phyloP scores from a whole-genome alignment of 2,329 filamentous ascomycete species.

The Epichloe sibirici region DNA sequence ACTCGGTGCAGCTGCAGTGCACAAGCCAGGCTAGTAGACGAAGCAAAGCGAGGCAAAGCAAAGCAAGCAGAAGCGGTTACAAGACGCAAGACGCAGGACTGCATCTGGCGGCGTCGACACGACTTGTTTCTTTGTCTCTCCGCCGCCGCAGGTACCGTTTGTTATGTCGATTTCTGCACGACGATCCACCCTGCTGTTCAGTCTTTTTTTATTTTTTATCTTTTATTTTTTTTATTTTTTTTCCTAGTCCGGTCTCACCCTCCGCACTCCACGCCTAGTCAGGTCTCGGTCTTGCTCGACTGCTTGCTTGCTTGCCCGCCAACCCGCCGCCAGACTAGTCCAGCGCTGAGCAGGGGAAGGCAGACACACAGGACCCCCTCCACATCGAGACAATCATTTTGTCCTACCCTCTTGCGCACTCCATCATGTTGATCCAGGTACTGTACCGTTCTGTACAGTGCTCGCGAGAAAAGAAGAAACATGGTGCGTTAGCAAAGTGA shows the following conservation, averaged over 20 bases:
- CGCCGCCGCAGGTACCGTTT: conserved; percentile 18
- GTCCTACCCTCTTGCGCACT: conserved; percentile 15
- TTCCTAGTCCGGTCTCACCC: conserved; percentile 8
- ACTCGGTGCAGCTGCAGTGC: conserved; percentile 4
- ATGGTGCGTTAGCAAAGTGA: conserved; percentile 15
- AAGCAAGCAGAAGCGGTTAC: no score
- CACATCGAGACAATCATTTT: conserved; percentile 22
- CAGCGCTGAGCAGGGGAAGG: conserved; percentile 10
- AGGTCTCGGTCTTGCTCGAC: conserved; percentile 6
- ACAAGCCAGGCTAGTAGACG: conserved; percentile 5
- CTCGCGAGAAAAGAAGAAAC: conserved; percentile 16
- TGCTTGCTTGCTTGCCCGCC: not conserved
- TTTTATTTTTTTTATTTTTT: not conserved
- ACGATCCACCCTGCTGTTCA: conserved; percentile 13
- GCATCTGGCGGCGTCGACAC: conserved; percentile 5
- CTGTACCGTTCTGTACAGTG: conserved; percentile 1
- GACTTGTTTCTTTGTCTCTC: conserved; percentile 11
- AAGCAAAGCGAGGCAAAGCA: not conserved
- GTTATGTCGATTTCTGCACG: conserved; percentile 17
- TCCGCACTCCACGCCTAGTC: conserved; percentile 9
- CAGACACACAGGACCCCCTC: conserved; percentile 22
- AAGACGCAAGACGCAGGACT: not conserved
- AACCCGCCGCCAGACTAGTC: conserved; percentile 2
- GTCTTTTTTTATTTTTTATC: not conserved
- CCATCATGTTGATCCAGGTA: conserved; percentile 20